phyloP scores from a whole-genome alignment of 1,284 basidiomycete species.

The Ustilago lituana region DNA sequence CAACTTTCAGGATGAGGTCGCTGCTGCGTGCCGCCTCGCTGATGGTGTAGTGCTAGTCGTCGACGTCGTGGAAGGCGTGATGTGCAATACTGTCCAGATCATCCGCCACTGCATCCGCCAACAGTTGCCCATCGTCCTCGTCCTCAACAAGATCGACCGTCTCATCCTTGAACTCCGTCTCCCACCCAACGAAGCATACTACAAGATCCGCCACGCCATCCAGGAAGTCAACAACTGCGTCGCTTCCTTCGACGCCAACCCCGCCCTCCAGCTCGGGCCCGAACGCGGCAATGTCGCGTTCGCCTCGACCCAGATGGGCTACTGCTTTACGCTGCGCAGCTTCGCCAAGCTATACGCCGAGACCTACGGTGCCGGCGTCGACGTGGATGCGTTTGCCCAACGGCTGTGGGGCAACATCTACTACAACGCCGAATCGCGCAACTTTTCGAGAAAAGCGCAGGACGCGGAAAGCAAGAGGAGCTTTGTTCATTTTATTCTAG shows the following conservation, averaged over 20 bases:
- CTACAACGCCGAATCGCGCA: constrained; percentile 81
- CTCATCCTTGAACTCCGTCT: constrained; percentile 95
- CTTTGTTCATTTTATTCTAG: constrained; percentile 96
- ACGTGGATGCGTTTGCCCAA: constrained; percentile 75
- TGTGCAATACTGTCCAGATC: constrained; percentile 60
- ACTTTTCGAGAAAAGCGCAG: constrained; percentile 84
- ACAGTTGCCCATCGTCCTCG: constrained; percentile 86
- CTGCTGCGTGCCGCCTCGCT: constrained; percentile 83
- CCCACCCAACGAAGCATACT: constrained; percentile 94
- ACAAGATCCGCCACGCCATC: constrained; percentile 98
- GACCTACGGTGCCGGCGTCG: constrained; percentile 74
- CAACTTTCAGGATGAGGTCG: constrained; percentile 94
- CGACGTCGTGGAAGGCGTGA: constrained; percentile 65
- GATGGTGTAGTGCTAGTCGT: constrained; percentile 90
- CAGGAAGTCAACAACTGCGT: constrained; percentile 88
- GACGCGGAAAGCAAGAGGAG: constrained; percentile 84
- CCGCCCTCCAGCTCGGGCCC: constrained; percentile 85
- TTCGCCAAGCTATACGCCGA: constrained; percentile 98
- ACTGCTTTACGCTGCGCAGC: constrained; percentile 93
- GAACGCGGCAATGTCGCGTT: constrained; percentile 97
- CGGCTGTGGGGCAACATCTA: constrained; percentile 99
- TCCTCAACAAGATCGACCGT: constrained; percentile 98
- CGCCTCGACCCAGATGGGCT: constrained; percentile 94
- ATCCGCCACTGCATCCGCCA: constrained; percentile 60
- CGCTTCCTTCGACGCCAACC: constrained; percentile 87